Base-by-base conservation (phyloP, 345 rosid genomes). In the Ceriops zippeliana region DNA sequence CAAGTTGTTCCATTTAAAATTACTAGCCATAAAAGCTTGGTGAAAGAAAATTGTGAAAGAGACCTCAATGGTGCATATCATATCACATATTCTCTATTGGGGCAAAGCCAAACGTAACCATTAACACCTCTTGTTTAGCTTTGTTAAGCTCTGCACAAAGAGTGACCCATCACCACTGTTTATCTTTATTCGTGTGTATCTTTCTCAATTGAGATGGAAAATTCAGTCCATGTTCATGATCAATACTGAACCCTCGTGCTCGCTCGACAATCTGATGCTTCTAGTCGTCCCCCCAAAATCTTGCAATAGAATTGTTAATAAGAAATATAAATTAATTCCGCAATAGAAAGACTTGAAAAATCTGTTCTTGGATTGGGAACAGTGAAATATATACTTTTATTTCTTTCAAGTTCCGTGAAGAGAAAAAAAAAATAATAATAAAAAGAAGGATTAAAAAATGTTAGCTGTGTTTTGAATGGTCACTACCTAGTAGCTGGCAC, bases 41-140 rank as follows among this genome's bases (percentile, higher is more conserved):
- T 2, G 82, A 75, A 60, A 78, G 74, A 38, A 51, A 70, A 37
- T 26, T 49, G 28, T 47, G 82, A 75, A 60, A 78, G 74, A 38
- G 31, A 62, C 32, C 20, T 8, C 0, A 59, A n/a, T 52, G 19
- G 59, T 52, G 4, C 68, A 26, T 17, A 6, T 27, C 74, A 70
- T 34, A 32, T 62, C 58, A 57, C 49, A 38, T 4, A 63, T 76
- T 67, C 78, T 63, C 8, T 8, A 47, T 56, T 11, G 37, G 61
- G 66, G 74, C 20, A 56, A 38, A 70, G 10, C 71, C 37, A 61
- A 38, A 65, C 16, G 2, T 51, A 21, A 28, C 58, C 66, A 53
- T 64, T 46, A 52, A 28, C 20, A 49, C 59, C 52, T 34, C 58
- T 56, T 76, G 68, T 63, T 63, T 66, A 59, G 68, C 70, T 46